A percentile compares a stretch with the other conserved stretches of the same genome.
Conservation (phyloP, 345 rosid genomes). For the Noccaea bulbosa region DNA sequence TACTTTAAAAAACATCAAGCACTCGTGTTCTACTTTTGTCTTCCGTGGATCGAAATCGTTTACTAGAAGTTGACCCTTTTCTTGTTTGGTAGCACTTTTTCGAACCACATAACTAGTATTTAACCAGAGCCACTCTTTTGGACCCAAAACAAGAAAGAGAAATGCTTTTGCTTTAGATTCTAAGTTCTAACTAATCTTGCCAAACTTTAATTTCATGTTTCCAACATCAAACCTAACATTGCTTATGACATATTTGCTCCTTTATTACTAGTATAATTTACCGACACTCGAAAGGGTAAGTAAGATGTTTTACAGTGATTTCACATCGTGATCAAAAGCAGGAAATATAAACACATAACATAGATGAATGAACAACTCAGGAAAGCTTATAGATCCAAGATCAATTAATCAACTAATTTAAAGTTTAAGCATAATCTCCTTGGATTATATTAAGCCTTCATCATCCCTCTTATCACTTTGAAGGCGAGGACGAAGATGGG, state of each 20-base stretch:
- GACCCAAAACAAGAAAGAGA: slow-evolving; percentile 18
- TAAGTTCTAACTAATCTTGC: slow-evolving; percentile 12
- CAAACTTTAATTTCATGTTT: not conserved
- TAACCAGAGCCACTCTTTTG: slow-evolving; percentile 2
- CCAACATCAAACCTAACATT: not conserved
- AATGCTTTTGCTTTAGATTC: slow-evolving; percentile 22
- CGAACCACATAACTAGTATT: slow-evolving; percentile 6
- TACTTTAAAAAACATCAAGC: slow-evolving; percentile 3
- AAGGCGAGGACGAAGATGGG: slow-evolving; percentile 38
- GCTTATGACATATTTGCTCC: not conserved
- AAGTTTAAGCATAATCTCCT: slow-evolving; percentile 8
- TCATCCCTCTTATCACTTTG: slow-evolving; percentile 36
- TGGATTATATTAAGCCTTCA: slow-evolving; percentile 19
- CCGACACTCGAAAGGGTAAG: not conserved
- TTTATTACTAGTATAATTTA: slow-evolving; percentile 22
- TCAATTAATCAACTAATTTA: slow-evolving; percentile 2
- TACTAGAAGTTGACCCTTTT: slow-evolving; percentile 20
- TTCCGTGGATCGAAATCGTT: slow-evolving; percentile 13
- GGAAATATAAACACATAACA: slow-evolving; percentile 6
- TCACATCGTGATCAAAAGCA: not conserved
- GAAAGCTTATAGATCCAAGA: slow-evolving; percentile 47
- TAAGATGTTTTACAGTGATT: slow-evolving; percentile 26
- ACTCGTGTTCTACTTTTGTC: slow-evolving; percentile 2
- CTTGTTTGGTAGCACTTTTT: slow-evolving; percentile 21
- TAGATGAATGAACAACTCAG: slow-evolving; percentile 34